Percentiles rank a stretch among this genome's conserved stretches.
phyloP scores from a whole-genome alignment of 2,329 filamentous ascomycete genomes.

The Sporothrix protearum region DNA sequence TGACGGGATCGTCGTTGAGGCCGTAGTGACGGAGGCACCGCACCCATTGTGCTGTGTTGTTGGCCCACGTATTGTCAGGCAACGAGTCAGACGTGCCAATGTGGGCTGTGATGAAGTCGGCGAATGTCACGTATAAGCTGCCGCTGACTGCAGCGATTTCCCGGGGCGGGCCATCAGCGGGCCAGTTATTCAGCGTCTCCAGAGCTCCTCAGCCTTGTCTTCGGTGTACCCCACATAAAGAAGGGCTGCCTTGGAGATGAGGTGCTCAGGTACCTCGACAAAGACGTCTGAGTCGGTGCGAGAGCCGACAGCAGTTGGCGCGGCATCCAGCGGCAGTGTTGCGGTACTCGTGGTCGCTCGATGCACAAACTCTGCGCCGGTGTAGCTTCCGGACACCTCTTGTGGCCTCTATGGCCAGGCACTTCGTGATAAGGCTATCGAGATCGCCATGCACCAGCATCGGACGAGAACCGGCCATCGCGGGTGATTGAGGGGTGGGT shows the following conservation, averaged over 20 bases:
- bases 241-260: not conserved
- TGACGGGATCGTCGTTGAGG: not conserved
- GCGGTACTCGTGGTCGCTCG: not conserved
- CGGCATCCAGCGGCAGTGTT: not conserved
- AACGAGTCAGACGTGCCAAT: not conserved
- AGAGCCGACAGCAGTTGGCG: no score
- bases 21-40: not conserved
- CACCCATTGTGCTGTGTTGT: not conserved
- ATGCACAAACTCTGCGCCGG: no score
- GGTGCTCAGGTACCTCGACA: not conserved
- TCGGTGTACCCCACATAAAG: not conserved
- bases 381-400: no score
- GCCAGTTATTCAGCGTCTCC: not conserved
- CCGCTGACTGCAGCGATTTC: not conserved
- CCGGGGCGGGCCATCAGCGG: no score
- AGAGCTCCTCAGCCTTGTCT: not conserved
- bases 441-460: no score
- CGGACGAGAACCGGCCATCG: no score
- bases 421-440: no score
- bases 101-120: not conserved
- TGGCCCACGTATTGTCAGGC: not conserved
- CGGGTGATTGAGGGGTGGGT: no score
- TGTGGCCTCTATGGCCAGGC: no score
- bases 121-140: not conserved
- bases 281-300: not conserved